phyloP scores from a whole-genome alignment of 495 filamentous ascomycete genomes.

The Penicillium canescens region DNA sequence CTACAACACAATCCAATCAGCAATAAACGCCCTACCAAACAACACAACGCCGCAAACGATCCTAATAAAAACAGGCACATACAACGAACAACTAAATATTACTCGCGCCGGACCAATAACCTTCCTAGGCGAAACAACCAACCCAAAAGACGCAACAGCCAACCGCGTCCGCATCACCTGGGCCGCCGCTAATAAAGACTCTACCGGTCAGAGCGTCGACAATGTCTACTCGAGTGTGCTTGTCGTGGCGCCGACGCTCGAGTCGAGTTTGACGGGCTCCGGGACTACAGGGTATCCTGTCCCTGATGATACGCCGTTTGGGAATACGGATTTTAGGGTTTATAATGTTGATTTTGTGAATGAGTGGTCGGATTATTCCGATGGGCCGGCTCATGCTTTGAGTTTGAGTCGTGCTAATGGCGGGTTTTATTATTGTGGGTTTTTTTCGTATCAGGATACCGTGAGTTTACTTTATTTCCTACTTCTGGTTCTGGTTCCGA shows the following conservation, averaged over 20 bases:
- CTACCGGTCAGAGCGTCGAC: constrained; percentile 43
- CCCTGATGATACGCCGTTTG: constrained; percentile 57
- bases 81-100: constrained; percentile 61
- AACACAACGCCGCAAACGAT: constrained; percentile 51
- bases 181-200: constrained; percentile 47
- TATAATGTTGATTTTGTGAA: constrained; percentile 64
- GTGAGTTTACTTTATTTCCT: constrained; percentile 24
- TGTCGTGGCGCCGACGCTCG: constrained; percentile 56
- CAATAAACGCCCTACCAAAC: constrained; percentile 54
- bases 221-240: constrained; percentile 58
- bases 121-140: constrained; percentile 53
- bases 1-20: constrained; percentile 52
- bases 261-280: constrained; percentile 55
- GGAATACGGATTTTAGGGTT: constrained; percentile 54
- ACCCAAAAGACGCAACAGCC: constrained; percentile 32
- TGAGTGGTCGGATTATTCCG: constrained; percentile 51
- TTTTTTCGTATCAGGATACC: constrained; percentile 62
- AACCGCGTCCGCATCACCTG: constrained; percentile 53
- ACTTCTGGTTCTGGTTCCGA: not conserved
- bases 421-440: constrained; percentile 58
- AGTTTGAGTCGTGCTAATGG: constrained; percentile 57
- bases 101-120: constrained; percentile 57
- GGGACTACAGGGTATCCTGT: constrained; percentile 58
- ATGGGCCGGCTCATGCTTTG: constrained; percentile 55
- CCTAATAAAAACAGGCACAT: constrained; percentile 54